Conservation (phyloP, 495 filamentous ascomycete species). For the Aspergillus wentii region DNA sequence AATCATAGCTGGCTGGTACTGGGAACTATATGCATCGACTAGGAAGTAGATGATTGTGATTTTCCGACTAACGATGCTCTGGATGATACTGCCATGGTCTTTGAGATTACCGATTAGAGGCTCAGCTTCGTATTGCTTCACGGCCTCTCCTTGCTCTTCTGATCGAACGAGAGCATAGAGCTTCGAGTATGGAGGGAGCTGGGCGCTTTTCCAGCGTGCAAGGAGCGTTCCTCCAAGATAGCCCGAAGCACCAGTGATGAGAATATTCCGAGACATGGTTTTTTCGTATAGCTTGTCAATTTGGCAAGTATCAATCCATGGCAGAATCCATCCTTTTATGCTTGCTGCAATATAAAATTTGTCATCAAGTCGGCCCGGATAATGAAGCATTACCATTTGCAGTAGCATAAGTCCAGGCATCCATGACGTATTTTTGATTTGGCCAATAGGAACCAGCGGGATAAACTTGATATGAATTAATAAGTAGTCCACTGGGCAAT, state of each 20-base stretch:
- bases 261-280: conserved; percentile 31
- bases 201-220: conserved; percentile 24
- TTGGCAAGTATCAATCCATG: too few species aligned
- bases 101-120: conserved; percentile 28
- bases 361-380: too few species aligned
- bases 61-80: conserved; percentile 29
- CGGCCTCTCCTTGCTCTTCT: conserved; percentile 31
- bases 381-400: too few species aligned
- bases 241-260: conserved; percentile 47
- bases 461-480: too few species aligned
- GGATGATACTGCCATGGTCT: conserved; percentile 18
- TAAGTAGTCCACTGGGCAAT: too few species aligned
- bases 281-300: too few species aligned
- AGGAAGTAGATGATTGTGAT: conserved; percentile 43
- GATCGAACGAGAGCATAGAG: conserved; percentile 42
- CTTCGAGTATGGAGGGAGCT: conserved; percentile 32
- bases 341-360: too few species aligned
- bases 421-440: too few species aligned
- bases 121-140: conserved; percentile 39
- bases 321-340: too few species aligned
- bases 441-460: too few species aligned
- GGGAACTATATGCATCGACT: conserved; percentile 21
- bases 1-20: conserved; percentile 28
- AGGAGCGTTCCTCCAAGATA: conserved; percentile 48
- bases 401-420: too few species aligned